Conservation (phyloP, 2,329 filamentous ascomycete species). For the Aspergillus sp. region DNA sequence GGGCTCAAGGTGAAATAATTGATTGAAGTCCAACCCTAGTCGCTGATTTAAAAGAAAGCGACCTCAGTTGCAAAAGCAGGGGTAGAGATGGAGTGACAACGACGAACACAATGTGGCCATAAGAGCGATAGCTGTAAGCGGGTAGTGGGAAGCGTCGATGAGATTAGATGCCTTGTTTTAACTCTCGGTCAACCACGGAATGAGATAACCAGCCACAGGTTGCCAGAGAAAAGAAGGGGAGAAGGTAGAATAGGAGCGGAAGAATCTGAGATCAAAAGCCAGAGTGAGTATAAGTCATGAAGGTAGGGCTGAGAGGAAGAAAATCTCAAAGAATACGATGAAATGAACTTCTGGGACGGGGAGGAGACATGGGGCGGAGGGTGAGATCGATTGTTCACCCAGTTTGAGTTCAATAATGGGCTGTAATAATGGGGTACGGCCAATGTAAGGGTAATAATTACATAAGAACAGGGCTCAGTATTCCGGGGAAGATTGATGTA, state of each 20-base stretch:
- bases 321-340: slow-evolving; percentile 8
- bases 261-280: slow-evolving; percentile 1
- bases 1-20: not conserved
- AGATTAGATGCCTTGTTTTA: slow-evolving; percentile 23
- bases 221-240: slow-evolving; percentile 3
- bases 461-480: not conserved
- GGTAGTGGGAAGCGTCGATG: slow-evolving; percentile 22
- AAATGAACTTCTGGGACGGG: slow-evolving; percentile 8
- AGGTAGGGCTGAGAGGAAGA: slow-evolving; percentile 7
- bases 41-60: slow-evolving; percentile 5
- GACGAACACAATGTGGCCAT: slow-evolving; percentile 29
- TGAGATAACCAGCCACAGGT: slow-evolving; percentile 8
- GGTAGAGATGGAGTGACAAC: slow-evolving; percentile 13
- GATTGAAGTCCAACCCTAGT: not conserved
- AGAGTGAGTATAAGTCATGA: not conserved
- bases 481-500: not conserved
- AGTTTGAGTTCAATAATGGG: slow-evolving; percentile 15
- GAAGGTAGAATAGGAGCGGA: not conserved
- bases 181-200: slow-evolving; percentile 20
- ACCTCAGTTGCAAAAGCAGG: slow-evolving; percentile 11
- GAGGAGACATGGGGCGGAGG: not conserved
- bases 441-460: slow-evolving; percentile 8
- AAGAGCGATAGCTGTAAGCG: slow-evolving; percentile 23
- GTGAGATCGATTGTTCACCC: slow-evolving; percentile 10
- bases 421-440: slow-evolving; percentile 1